Conservation (phyloP, 371 early-diverging fungal species). For the Globomyces sp. region DNA sequence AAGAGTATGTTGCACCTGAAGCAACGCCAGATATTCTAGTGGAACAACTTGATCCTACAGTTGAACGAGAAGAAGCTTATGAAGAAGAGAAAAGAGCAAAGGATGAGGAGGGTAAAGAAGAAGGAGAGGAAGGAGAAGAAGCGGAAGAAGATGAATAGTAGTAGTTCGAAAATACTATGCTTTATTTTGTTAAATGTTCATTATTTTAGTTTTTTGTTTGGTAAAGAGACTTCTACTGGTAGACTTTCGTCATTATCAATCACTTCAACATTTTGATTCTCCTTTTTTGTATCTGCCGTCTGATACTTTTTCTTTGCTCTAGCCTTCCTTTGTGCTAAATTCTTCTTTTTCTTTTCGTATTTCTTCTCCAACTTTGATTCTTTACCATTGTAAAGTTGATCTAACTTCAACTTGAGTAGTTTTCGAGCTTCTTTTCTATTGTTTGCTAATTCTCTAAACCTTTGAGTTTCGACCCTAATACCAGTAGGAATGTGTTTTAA, state of each 20-base stretch:
- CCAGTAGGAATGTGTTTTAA: conserved; percentile 83
- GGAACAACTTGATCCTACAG: conserved; percentile 38
- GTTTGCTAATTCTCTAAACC: conserved; percentile 36
- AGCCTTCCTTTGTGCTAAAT: conserved; percentile 20
- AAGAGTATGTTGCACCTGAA: conserved; percentile 38
- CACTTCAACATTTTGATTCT: neutral
- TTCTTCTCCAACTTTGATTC: conserved; percentile 16
- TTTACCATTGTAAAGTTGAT: conserved; percentile 31
- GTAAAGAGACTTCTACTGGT: neutral
- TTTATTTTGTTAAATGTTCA: neutral
- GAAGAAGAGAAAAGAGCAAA: conserved; percentile 37
- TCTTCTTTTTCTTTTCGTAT: conserved; percentile 21
- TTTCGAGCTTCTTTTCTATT: conserved; percentile 48
- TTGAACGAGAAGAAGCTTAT: conserved; percentile 36
- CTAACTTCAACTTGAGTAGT: conserved; percentile 36
- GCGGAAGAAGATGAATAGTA: conserved; percentile 35
- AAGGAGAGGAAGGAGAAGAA: conserved; percentile 34
- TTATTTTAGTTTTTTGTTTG: neutral
- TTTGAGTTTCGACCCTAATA: conserved; percentile 55
- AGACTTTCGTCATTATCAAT: neutral
- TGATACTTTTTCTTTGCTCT: conserved; percentile 25
- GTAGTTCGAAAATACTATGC: neutral
- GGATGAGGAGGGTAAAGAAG: conserved; percentile 39
- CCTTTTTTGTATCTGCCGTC: neutral
- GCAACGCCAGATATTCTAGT: conserved; percentile 22